Evolutionary conservation across 805 yeast genomes (phyloP).

Genomic region (Cyberlindnera xylosilytica): DNA sequence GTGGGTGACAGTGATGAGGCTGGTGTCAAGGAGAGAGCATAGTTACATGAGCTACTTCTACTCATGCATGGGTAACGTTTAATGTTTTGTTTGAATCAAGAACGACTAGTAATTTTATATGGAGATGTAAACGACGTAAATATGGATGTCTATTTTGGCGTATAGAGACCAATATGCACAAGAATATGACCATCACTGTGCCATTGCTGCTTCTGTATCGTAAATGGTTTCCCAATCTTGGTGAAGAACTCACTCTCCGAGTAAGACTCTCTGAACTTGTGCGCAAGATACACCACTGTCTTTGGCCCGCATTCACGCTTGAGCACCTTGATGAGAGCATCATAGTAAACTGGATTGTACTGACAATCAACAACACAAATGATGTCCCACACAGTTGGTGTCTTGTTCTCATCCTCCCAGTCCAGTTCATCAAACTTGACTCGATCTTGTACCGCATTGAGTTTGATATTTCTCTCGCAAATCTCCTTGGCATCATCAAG

Average conservation of each 20-base stretch:
- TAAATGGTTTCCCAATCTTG: conserved; percentile 12
- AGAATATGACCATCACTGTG: conserved; percentile 15
- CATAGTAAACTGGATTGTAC: conserved; percentile 39
- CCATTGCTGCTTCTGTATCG: conserved; percentile 20
- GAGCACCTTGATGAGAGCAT: conserved; percentile 31
- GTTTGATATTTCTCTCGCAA: conserved; percentile 31
- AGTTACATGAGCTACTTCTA: too few species aligned
- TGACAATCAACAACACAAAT: conserved; percentile 41
- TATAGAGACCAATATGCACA: conserved; percentile 24
- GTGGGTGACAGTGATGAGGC: too few species aligned
- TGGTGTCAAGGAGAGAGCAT: too few species aligned
- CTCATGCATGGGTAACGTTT: too few species aligned
- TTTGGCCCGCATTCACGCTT: conserved; percentile 13
- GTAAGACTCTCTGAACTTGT: conserved; percentile 28
- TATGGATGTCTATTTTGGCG: too few species aligned
- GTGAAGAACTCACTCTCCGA: conserved; percentile 25
- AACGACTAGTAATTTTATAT: too few species aligned
- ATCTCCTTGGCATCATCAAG: conserved; percentile 36
- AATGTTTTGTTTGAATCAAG: too few species aligned
- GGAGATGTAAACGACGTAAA: too few species aligned
- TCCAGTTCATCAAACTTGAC: conserved; percentile 33
- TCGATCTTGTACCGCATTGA: conserved; percentile 2
- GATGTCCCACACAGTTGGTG: conserved; percentile 32
- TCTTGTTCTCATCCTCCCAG: conserved; percentile 31
- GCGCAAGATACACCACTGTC: conserved; percentile 21